These are phyloP conservation scores for Beauveria sp. DNA, from an alignment of 2,329 filamentous ascomycete species.

Conservation along the genomic window DNA sequence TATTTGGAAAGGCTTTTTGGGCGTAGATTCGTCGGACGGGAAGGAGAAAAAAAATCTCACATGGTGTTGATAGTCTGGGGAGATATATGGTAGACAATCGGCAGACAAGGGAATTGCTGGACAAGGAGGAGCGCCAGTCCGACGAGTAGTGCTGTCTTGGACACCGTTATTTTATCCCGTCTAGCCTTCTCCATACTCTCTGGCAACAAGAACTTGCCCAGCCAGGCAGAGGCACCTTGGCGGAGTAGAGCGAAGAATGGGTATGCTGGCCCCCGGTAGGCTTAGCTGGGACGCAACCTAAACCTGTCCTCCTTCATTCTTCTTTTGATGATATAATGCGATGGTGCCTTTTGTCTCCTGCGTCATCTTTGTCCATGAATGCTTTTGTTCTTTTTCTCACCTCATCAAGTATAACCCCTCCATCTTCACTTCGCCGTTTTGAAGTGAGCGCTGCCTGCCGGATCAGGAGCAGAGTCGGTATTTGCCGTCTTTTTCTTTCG, in stretches of 20 bases:
- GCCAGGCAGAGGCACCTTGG: slow-evolving; percentile 11
- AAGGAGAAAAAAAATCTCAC: not conserved
- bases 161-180: slow-evolving; percentile 7
- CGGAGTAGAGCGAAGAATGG: slow-evolving; percentile 10
- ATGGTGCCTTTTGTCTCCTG: slow-evolving; percentile 11
- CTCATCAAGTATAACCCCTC: not conserved
- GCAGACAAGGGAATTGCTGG: not conserved
- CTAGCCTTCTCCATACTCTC: slow-evolving; percentile 9
- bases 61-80: not conserved
- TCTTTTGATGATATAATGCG: slow-evolving; percentile 11
- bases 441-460: slow-evolving; percentile 7
- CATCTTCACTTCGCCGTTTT: slow-evolving; percentile 3
- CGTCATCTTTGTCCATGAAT: slow-evolving; percentile 12
- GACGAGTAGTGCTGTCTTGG: slow-evolving; percentile 10
- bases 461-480: slow-evolving; percentile 6
- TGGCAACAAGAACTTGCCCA: slow-evolving; percentile 8
- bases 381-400: slow-evolving; percentile 11
- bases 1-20: not conserved
- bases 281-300: slow-evolving; percentile 8
- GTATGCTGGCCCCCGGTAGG: slow-evolving; percentile 9
- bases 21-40: not conserved
- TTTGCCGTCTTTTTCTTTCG: not conserved
- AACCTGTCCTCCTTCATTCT: slow-evolving; percentile 9
- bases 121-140: not conserved
- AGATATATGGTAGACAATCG: not conserved